Evolutionary conservation across 2,329 filamentous ascomycete genomes (phyloP).

Genomic region (Microdochium bolleyi): DNA sequence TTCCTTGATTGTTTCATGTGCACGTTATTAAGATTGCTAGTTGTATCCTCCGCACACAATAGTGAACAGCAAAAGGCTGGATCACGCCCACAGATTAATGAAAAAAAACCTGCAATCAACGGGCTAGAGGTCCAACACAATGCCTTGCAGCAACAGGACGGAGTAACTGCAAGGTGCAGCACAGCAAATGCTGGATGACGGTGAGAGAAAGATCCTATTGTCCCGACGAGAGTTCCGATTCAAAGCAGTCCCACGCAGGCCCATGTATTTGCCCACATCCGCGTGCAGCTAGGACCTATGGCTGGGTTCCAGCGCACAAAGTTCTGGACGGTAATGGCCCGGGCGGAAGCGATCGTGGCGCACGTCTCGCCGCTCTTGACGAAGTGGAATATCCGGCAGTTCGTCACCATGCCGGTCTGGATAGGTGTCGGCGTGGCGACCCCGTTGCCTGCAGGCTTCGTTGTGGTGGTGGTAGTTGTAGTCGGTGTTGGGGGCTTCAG

Average conservation of each 20-base stretch:
- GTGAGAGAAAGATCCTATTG: too few species aligned
- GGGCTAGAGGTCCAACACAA: too few species aligned
- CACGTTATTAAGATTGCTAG: too few species aligned
- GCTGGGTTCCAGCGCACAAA: conserved; percentile 1
- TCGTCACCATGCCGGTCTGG: conserved; percentile 1
- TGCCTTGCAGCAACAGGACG: too few species aligned
- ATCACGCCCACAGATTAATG: too few species aligned
- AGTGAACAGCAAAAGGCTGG: too few species aligned
- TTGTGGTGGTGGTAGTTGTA: not conserved
- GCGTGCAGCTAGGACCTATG: not conserved
- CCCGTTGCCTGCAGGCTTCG: not conserved
- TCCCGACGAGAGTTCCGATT: too few species aligned
- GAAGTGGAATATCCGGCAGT: conserved; percentile 1
- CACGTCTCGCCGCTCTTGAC: not conserved
- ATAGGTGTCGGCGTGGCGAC: conserved; percentile 2
- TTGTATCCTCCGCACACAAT: too few species aligned
- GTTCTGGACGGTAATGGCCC: not conserved
- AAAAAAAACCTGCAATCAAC: too few species aligned
- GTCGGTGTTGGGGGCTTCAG: not conserved
- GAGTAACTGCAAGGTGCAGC: too few species aligned
- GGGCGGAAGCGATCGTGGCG: not conserved
- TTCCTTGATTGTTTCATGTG: too few species aligned
- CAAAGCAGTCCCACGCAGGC: not conserved
- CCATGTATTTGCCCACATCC: not conserved
- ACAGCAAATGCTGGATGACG: too few species aligned